These are phyloP conservation scores for Chamaenerion angustifolium DNA, from an alignment of 345 rosid genomes.

Conservation along the genomic window DNA sequence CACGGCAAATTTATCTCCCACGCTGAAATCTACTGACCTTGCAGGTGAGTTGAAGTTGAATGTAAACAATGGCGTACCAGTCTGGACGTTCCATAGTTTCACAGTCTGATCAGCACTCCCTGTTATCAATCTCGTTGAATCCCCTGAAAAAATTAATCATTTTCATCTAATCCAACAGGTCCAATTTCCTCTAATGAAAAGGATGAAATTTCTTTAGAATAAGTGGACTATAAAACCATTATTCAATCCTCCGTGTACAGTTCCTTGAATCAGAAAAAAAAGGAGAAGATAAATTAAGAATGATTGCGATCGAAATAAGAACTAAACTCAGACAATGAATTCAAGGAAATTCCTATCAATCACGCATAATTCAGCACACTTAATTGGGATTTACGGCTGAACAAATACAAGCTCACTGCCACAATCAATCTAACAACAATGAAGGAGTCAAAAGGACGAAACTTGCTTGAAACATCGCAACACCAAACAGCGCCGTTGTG, in stretches of 20 bases:
- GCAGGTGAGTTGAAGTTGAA: slow-evolving; percentile 80
- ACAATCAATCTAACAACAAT: not conserved
- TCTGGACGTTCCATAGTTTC: slow-evolving; percentile 78
- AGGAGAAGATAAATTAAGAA: too few species aligned
- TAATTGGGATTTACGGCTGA: too few species aligned
- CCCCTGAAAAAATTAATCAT: slow-evolving; percentile 26
- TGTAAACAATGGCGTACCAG: slow-evolving; percentile 46
- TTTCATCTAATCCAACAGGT: not conserved
- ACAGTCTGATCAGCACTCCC: slow-evolving; percentile 92
- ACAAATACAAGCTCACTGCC: too few species aligned
- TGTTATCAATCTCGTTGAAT: slow-evolving; percentile 58
- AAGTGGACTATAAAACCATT: too few species aligned
- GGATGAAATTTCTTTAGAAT: too few species aligned
- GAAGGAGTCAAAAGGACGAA: not conserved
- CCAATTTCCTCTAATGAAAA: not conserved
- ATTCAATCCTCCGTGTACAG: too few species aligned
- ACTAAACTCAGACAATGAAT: too few species aligned
- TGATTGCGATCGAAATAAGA: too few species aligned
- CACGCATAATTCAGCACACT: too few species aligned
- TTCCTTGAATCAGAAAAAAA: too few species aligned
- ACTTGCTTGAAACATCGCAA: slow-evolving; percentile 72
- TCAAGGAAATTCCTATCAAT: too few species aligned
- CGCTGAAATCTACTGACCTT: slow-evolving; percentile 69
- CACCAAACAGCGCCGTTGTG: slow-evolving; percentile 99
- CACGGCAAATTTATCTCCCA: slow-evolving; percentile 80